phyloP scores from a whole-genome alignment of 306 rosid species.

The Vachellia collinsii region DNA sequence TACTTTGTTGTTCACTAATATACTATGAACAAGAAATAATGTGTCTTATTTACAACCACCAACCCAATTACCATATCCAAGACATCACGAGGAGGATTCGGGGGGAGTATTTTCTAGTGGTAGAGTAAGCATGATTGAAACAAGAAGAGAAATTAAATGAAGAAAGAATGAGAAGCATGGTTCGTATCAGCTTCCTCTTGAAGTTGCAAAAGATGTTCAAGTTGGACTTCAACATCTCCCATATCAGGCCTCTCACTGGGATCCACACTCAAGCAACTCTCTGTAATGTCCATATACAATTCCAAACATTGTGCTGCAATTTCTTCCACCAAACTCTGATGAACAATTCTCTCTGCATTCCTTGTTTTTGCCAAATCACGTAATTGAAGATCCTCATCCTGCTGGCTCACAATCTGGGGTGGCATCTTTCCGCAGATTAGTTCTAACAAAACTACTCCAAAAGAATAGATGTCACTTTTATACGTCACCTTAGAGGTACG shows the following conservation, averaged over 20 bases:
- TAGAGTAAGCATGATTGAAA: background rate
- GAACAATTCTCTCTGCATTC: background rate
- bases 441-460: slow-evolving; percentile 37
- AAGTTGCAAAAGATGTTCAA: slow-evolving; percentile 32
- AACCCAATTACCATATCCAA: no score
- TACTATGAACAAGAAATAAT: no score
- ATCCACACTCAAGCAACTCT: slow-evolving; percentile 1
- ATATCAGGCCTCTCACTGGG: slow-evolving; percentile 34
- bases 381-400: background rate
- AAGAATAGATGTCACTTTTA: slow-evolving; percentile 35
- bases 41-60: no score
- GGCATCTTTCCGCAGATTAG: slow-evolving; percentile 5
- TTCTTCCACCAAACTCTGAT: slow-evolving; percentile 32
- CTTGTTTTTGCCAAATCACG: background rate
- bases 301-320: slow-evolving; percentile 30
- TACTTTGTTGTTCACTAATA: no score
- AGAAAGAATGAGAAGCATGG: background rate
- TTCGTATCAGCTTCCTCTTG: slow-evolving; percentile 18
- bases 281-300: slow-evolving; percentile 9
- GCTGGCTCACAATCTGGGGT: no score
- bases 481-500: background rate
- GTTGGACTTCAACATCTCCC: slow-evolving; percentile 42
- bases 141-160: background rate
- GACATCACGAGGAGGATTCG: no score
- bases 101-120: no score